Conservation (phyloP, 2,329 filamentous ascomycete genomes). For the Dactylella cylindrospora region DNA sequence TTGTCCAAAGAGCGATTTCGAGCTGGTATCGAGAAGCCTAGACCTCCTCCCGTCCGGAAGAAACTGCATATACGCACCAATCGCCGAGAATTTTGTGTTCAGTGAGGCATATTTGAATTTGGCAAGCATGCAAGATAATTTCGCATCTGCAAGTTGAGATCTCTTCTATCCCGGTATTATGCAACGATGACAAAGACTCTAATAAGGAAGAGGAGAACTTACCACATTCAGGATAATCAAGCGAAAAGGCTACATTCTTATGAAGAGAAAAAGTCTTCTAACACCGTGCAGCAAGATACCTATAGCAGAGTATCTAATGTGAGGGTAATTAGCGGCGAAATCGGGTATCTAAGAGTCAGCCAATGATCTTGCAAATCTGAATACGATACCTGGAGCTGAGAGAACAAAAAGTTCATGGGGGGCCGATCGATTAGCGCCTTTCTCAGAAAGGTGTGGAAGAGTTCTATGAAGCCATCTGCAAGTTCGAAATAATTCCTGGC, state of each 20-base stretch:
- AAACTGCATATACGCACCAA: conserved; percentile 30
- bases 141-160: background rate
- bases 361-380: conserved; percentile 17
- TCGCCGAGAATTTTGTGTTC: conserved; percentile 8
- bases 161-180: conserved; percentile 1
- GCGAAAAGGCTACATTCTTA: conserved; percentile 19
- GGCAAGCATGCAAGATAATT: conserved; percentile 12
- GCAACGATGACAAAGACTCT: conserved; percentile 16
- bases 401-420: conserved; percentile 6
- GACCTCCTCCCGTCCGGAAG: conserved; percentile 19
- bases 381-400: conserved; percentile 20
- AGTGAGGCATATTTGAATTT: conserved; percentile 26
- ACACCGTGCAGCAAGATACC: no score
- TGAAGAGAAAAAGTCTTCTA: conserved; percentile 3
- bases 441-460: conserved; percentile 10
- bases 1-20: no score
- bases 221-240: conserved; percentile 24
- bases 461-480: conserved; percentile 22
- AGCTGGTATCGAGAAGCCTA: conserved; percentile 9
- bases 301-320: no score
- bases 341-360: background rate
- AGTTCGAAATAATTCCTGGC: conserved; percentile 5
- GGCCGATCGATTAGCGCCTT: conserved; percentile 38
- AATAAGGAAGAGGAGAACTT: conserved; percentile 8
- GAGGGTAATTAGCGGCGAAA: conserved; percentile 1